Evolutionary conservation across 257 asterid species (phyloP).

Genomic region (Gentiana dahurica): DNA sequence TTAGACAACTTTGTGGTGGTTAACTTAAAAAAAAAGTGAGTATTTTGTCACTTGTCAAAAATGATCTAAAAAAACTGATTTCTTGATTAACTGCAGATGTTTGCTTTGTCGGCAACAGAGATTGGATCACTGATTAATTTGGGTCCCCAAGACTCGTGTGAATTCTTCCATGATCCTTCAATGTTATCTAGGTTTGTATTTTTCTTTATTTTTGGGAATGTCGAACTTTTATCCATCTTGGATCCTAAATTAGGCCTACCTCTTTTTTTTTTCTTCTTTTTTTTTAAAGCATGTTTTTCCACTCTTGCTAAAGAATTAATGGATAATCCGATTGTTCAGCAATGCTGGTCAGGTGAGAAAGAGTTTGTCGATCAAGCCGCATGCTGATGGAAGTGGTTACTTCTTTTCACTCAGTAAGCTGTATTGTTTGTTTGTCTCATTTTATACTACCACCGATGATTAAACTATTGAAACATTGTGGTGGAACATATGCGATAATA

Average conservation of each 20-base stretch:
- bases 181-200: slow-evolving; percentile 60
- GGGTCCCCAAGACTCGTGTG: slow-evolving; percentile 67
- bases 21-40: no score
- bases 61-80: neutral
- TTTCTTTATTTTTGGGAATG: neutral
- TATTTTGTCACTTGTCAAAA: no score
- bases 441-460: neutral
- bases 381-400: slow-evolving; percentile 71
- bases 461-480: no score
- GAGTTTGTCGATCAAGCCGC: slow-evolving; percentile 70
- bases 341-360: slow-evolving; percentile 92
- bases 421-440: neutral
- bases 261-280: neutral
- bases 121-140: slow-evolving; percentile 79
- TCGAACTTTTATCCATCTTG: neutral
- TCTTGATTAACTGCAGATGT: slow-evolving; percentile 30
- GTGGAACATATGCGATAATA: no score
- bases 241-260: neutral
- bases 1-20: no score
- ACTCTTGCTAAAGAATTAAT: neutral
- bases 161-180: slow-evolving; percentile 91
- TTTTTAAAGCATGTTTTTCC: neutral
- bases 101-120: slow-evolving; percentile 88
- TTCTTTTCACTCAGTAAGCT: slow-evolving; percentile 68
- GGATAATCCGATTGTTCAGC: slow-evolving; percentile 22